Percentiles rank a stretch among this genome's conserved stretches.
phyloP scores from a whole-genome alignment of 73 alveolate species.

The Tetrahymena thermophila region DNA sequence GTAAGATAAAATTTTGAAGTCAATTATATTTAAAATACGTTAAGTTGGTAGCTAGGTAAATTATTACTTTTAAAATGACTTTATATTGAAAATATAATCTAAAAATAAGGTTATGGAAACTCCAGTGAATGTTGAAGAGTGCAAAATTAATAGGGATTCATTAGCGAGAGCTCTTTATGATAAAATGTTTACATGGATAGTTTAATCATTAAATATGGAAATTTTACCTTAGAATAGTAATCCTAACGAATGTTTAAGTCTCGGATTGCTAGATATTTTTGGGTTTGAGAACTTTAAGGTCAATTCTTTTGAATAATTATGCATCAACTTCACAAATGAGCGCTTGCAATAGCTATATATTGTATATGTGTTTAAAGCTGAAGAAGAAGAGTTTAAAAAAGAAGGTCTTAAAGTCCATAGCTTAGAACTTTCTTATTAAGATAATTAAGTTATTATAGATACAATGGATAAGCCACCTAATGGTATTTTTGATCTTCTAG shows the following conservation, averaged over 20 bases:
- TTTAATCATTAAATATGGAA: constrained; percentile 43
- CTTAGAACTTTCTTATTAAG: constrained; percentile 6
- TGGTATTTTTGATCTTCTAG: constrained; percentile 63
- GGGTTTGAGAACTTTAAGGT: constrained; percentile 93
- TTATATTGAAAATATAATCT: not conserved
- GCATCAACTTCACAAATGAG: constrained; percentile 93
- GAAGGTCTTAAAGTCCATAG: constrained; percentile 50
- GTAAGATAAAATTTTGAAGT: constrained; percentile 30
- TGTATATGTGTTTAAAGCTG: constrained; percentile 86
- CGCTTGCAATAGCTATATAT: constrained; percentile 87
- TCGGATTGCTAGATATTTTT: constrained; percentile 92
- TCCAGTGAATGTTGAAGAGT: constrained; percentile 44
- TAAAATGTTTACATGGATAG: constrained; percentile 81
- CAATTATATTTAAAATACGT: constrained; percentile 34
- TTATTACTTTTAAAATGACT: constrained; percentile 3
- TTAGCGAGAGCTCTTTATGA: constrained; percentile 90
- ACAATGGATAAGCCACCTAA: constrained; percentile 52
- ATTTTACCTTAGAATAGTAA: constrained; percentile 8
- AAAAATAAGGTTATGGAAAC: constrained; percentile 47
- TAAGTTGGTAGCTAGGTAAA: not conserved
- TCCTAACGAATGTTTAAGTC: not conserved
- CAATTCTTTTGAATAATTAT: constrained; percentile 88
- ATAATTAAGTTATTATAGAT: constrained; percentile 38
- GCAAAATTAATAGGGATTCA: constrained; percentile 70
- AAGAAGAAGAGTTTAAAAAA: constrained; percentile 50